Base-by-base conservation (phyloP, 2,329 filamentous ascomycete genomes). In the Hymenoscyphus albidus region DNA sequence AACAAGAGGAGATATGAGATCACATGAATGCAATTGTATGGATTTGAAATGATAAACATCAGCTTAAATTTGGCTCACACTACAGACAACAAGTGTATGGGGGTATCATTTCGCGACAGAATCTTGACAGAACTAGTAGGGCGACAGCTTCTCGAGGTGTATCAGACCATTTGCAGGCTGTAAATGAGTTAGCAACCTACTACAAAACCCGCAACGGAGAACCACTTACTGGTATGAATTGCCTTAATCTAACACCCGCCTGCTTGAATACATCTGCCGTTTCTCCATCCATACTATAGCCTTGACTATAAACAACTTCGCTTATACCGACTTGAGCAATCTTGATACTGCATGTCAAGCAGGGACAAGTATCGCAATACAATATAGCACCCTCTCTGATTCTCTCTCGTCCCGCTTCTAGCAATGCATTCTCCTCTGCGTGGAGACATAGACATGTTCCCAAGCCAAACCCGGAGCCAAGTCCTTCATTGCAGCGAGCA, bases 261-360 rank as follows among this genome's bases (percentile, higher is more conserved):
- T 93, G 87, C 64, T 86, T 81, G 70, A 99, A 91, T 35, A 99
- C 90, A 61, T 85, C 85, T 9, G 93, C 92, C 44, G 92, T 91
- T 76, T 92, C 87, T 51, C 81, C 85, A 74, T 99, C 95, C 89
- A 99, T 97, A 76, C 94, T 94, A 76, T 99, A 99, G 32, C 90
- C 88, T 75, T 96, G 90, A 69, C 88, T 93, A 74, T 97, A 99
- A 14, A 99, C 93, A 14, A 99, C 95, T 81, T 99, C 95, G 54
- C 86, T 87, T 70, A 99, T 97, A 18, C 95, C 95, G 7, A 98
- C 92, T 79, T 99, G 95, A 27, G 92, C 91, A 74, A 99, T 98
- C 81, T 99, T 99, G 80, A 99, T 96, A 73, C 92, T 97, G 78
- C 95, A 99, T 2, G 95, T 99, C 76, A 99, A 81, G 76, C 95